Evolutionary conservation across 2,329 filamentous ascomycete species (phyloP).

Genomic region (Sporothrix variecibatus): DNA sequence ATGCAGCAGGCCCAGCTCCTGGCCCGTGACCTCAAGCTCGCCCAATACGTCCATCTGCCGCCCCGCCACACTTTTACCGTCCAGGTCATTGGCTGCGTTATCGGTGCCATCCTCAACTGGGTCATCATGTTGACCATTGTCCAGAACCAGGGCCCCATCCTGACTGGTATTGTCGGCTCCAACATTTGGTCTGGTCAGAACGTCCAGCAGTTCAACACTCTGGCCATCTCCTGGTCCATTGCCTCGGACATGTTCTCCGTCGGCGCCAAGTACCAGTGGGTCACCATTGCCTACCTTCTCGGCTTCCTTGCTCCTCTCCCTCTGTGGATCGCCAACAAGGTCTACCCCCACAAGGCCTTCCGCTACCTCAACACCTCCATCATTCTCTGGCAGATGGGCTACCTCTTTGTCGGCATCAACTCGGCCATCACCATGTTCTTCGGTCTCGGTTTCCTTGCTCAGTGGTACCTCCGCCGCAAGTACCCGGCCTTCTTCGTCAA

Average conservation of each 20-base stretch:
- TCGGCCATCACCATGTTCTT: conserved; percentile 37
- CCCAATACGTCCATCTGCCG: conserved; percentile 42
- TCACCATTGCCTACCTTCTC: conserved; percentile 51
- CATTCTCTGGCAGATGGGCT: conserved; percentile 29
- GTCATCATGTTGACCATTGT: conserved; percentile 47
- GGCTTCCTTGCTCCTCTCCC: conserved; percentile 48
- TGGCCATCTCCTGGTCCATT: conserved; percentile 28
- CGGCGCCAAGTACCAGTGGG: conserved; percentile 67
- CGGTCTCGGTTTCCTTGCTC: conserved; percentile 35
- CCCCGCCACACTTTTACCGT: conserved; percentile 48
- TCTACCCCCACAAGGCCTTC: conserved; percentile 53
- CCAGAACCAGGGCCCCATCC: conserved; percentile 40
- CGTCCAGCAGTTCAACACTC: conserved; percentile 40
- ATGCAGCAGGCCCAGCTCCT: conserved; percentile 40
- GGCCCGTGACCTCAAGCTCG: conserved; percentile 42
- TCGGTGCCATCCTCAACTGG: conserved; percentile 48
- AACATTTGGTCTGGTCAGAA: conserved; percentile 45
- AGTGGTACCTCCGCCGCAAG: conserved; percentile 42
- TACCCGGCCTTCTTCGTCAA: conserved; percentile 43
- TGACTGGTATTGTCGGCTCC: conserved; percentile 41
- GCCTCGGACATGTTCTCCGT: conserved; percentile 45
- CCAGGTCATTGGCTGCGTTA: conserved; percentile 43
- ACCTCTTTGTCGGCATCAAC: conserved; percentile 44
- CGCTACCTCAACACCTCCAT: conserved; percentile 59
- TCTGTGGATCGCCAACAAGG: conserved; percentile 55